Base-by-base conservation (phyloP, 2,329 filamentous ascomycete species). In the Dichotomopilus funicola region DNA sequence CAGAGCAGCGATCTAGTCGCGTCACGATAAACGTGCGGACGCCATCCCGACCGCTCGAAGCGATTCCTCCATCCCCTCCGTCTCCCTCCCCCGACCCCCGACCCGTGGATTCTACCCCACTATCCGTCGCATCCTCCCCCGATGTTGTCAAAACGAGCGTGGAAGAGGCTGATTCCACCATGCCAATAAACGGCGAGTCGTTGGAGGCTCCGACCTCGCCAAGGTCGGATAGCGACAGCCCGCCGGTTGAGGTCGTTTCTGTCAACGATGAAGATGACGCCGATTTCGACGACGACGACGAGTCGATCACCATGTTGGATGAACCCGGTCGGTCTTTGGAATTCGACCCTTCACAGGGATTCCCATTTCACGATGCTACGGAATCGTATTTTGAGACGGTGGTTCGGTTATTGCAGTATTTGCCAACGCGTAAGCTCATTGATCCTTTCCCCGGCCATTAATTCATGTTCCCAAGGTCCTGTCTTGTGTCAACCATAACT, bases 1-100 rank as follows among this genome's bases (percentile, higher is more conserved):
- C 70, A 13, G 75, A 75, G 41, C 73, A 75, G 40, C 74, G 77
- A 38, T 81, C 81, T 3, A 84, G 78, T 67, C 77, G 73, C 64
- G 78, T 85, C 49, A 85, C 82, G 8, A 77, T 85, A 53, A 85
- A 84, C 63, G 70, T 85, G 49, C 78, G 81, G 56, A 77, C 77
- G 62, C 64, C 68, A 58, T 70, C 66, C 41, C 72, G 66, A 43
- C 66, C 67, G 44, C 68, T 72, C 48, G 72, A 75, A 27, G 67
- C 69, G 12, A 71, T 71, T 34, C 68, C 73, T 13, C 74, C 75
- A 27, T 75, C 73, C 3, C 72, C 78, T 3, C 60, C 70, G 10
- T 78, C 78, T 6, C 73, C 73, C 34, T 66, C 66, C 44, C 56
- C 42, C 42, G 45, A 45, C 34, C 54, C 43, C 40, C 45, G 48